Conservation (phyloP, 2,329 filamentous ascomycete genomes). For the Spiromastix sp. region DNA sequence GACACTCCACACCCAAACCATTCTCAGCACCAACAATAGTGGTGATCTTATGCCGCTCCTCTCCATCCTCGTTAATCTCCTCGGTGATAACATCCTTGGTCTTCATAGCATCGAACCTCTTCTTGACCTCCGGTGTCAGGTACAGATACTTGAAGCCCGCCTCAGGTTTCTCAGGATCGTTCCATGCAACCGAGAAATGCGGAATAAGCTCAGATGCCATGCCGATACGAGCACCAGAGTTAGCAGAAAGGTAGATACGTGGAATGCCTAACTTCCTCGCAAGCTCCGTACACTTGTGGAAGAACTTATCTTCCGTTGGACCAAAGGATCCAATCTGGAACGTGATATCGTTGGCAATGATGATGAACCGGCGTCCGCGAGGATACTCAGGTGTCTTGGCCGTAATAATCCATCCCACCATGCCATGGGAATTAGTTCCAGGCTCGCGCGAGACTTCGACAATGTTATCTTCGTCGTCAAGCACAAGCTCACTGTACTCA, state of each 20-base stretch:
- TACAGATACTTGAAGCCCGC: constrained; percentile 96
- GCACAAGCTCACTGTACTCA: constrained; percentile 84
- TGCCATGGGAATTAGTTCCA: constrained; percentile 90
- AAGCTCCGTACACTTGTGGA: constrained; percentile 96
- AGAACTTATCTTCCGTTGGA: constrained; percentile 93
- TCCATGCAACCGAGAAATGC: constrained; percentile 96
- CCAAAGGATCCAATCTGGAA: constrained; percentile 98
- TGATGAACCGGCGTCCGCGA: constrained; percentile 79
- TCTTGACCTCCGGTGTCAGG: constrained; percentile 75
- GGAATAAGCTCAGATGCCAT: constrained; percentile 95
- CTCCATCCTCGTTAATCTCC: constrained; percentile 71
- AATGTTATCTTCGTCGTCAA: constrained; percentile 87
- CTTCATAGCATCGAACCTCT: constrained; percentile 71
- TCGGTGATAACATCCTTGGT: constrained; percentile 76
- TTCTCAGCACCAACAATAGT: constrained; percentile 91
- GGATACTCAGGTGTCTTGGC: constrained; percentile 95
- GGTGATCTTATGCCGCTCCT: constrained; percentile 86
- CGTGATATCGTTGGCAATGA: constrained; percentile 98
- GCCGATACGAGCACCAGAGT: constrained; percentile 95
- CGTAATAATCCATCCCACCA: constrained; percentile 97
- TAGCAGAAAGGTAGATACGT: constrained; percentile 94
- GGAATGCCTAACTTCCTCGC: constrained; percentile 91
- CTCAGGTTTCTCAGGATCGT: constrained; percentile 69
- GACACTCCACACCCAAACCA: constrained; percentile 92
- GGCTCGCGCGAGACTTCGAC: constrained; percentile 90